These are phyloP conservation scores for Ostreobium quekettii DNA, from an alignment of 139 green algal species.

Conservation along the genomic window DNA sequence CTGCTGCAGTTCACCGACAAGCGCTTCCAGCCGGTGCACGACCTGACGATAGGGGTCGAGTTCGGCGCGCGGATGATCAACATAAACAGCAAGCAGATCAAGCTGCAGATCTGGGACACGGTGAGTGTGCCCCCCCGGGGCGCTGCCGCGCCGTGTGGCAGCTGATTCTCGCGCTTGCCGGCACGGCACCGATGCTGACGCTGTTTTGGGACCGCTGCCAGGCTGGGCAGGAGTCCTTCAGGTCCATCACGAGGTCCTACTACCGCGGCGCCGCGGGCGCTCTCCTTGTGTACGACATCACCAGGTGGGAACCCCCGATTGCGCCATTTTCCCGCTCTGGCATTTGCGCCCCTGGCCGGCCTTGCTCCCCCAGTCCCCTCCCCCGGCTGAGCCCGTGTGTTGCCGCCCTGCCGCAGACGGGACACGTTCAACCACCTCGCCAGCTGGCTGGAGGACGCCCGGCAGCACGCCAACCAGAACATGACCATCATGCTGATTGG, in stretches of 20 bases:
- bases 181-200: background rate
- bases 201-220: conserved; percentile 52
- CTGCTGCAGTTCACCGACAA: conserved; percentile 99
- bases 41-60: conserved; percentile 85
- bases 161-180: too few species aligned
- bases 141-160: conserved; percentile 29
- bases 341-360: too few species aligned
- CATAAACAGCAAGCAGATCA: conserved; percentile 97
- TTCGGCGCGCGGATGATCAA: conserved; percentile 97
- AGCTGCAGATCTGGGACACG: conserved; percentile 97
- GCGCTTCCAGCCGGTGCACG: conserved; percentile 91
- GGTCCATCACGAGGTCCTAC: conserved; percentile 95
- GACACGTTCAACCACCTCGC: conserved; percentile 98
- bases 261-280: conserved; percentile 96
- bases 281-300: conserved; percentile 99
- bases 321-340: too few species aligned
- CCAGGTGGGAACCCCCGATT: too few species aligned
- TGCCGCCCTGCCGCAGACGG: too few species aligned
- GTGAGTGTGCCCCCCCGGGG: conserved; percentile 27
- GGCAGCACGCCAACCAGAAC: conserved; percentile 97
- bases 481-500: conserved; percentile 99
- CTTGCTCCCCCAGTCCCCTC: too few species aligned
- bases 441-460: conserved; percentile 95
- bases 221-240: conserved; percentile 95
- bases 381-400: too few species aligned